A percentile compares a stretch with the other conserved stretches of the same genome.
Conservation (phyloP, 108 stramenopile genomes). For the Conticribra weissflogii region DNA sequence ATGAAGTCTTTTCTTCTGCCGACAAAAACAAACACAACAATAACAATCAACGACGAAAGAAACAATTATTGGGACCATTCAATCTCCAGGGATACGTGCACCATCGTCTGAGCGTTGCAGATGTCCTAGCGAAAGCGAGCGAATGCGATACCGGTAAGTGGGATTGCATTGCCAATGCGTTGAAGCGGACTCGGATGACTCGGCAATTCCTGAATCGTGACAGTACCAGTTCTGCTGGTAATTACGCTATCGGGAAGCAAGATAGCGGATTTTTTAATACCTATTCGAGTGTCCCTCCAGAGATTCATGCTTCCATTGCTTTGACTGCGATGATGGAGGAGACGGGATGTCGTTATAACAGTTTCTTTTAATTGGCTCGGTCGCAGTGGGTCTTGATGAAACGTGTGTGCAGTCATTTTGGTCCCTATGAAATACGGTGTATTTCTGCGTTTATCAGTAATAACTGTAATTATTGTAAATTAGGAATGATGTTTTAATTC, state of each 20-base stretch:
- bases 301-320: conserved; percentile 34
- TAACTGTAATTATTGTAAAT: too few relatives aligned
- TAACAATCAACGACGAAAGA: background rate
- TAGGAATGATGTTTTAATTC: too few relatives aligned
- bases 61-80: conserved; percentile 7
- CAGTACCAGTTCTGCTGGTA: background rate
- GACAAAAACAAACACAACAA: background rate
- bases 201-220: too few relatives aligned
- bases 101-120: conserved; percentile 17
- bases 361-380: too few relatives aligned
- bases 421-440: too few relatives aligned
- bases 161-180: conserved; percentile 16
- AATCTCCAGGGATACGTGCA: conserved; percentile 18
- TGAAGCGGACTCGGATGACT: conserved; percentile 10
- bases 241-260: conserved; percentile 1
- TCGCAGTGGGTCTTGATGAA: too few relatives aligned
- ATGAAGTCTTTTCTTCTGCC: background rate
- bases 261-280: background rate
- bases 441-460: too few relatives aligned
- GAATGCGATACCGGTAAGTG: conserved; percentile 19
- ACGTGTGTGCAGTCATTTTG: too few relatives aligned
- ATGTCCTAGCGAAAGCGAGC: conserved; percentile 19
- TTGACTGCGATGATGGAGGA: conserved; percentile 34
- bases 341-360: conserved; percentile 17
- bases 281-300: conserved; percentile 13